A percentile compares a stretch with the other conserved stretches of the same genome.
Evolutionary conservation across 2,329 filamentous ascomycete genomes (phyloP).

Genomic region (Trichoderma pleuroti): DNA sequence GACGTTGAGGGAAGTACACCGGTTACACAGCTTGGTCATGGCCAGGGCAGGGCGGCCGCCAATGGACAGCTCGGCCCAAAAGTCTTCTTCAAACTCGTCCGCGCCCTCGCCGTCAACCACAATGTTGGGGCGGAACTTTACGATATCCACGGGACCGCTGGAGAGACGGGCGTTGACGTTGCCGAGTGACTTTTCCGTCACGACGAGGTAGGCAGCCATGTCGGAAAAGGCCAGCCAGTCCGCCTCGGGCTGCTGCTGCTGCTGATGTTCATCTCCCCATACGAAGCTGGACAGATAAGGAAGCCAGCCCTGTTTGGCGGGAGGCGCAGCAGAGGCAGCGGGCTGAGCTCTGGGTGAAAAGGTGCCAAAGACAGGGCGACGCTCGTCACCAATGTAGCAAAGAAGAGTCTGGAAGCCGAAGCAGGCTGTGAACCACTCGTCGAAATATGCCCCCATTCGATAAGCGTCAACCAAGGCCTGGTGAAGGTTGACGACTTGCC

Average conservation of each 20-base stretch:
- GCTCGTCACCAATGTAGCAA: slow-evolving; percentile 61
- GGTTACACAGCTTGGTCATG: slow-evolving; percentile 66
- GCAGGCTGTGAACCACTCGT: slow-evolving; percentile 64
- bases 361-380: slow-evolving; percentile 60
- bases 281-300: slow-evolving; percentile 35
- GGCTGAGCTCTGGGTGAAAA: slow-evolving; percentile 36
- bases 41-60: slow-evolving; percentile 40
- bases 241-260: slow-evolving; percentile 29
- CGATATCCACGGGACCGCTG: slow-evolving; percentile 54
- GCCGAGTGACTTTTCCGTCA: slow-evolving; percentile 65
- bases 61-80: slow-evolving; percentile 61
- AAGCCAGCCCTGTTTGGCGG: slow-evolving; percentile 33
- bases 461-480: slow-evolving; percentile 56
- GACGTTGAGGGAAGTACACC: slow-evolving; percentile 68
- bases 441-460: slow-evolving; percentile 58
- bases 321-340: background rate
- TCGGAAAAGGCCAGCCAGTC: slow-evolving; percentile 68
- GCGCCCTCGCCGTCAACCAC: slow-evolving; percentile 59
- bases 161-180: slow-evolving; percentile 59
- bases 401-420: slow-evolving; percentile 61
- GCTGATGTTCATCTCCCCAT: slow-evolving; percentile 3
- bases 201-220: slow-evolving; percentile 69
- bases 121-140: slow-evolving; percentile 71
- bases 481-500: slow-evolving; percentile 56
- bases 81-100: slow-evolving; percentile 65